These are phyloP conservation scores for Ceratocystis papillata DNA, from an alignment of 2,329 filamentous ascomycete species.

Conservation along the genomic window DNA sequence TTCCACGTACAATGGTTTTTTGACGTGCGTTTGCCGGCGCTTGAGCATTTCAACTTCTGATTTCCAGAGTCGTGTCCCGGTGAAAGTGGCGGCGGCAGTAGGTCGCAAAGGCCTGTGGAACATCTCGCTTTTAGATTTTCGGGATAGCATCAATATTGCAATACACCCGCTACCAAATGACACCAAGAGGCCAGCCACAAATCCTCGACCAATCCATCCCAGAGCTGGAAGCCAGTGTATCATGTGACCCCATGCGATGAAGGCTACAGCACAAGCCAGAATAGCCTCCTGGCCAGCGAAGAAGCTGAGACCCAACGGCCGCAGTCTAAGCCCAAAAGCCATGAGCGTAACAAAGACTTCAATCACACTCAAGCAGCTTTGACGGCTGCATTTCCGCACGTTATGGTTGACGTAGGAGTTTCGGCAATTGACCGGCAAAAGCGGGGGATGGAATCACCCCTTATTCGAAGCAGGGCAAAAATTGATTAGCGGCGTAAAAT, in stretches of 20 bases:
- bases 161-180: slow-evolving; percentile 46
- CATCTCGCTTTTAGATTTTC: slow-evolving; percentile 34
- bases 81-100: slow-evolving; percentile 46
- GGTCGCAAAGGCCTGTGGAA: slow-evolving; percentile 35
- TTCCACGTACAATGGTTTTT: slow-evolving; percentile 59
- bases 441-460: neutral
- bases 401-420: neutral
- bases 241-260: slow-evolving; percentile 80
- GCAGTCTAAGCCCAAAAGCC: slow-evolving; percentile 4
- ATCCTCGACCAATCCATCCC: slow-evolving; percentile 76
- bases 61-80: slow-evolving; percentile 54
- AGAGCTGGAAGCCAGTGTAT: slow-evolving; percentile 73
- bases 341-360: slow-evolving; percentile 4
- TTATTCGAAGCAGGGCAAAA: neutral
- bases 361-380: neutral
- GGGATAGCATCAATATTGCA: slow-evolving; percentile 52
- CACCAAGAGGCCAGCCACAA: slow-evolving; percentile 56
- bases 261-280: slow-evolving; percentile 55
- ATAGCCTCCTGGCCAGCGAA: slow-evolving; percentile 62
- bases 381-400: slow-evolving; percentile 17
- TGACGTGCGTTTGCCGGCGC: slow-evolving; percentile 54
- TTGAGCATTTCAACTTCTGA: slow-evolving; percentile 57
- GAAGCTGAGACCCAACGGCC: slow-evolving; percentile 45
- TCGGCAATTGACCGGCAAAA: slow-evolving; percentile 5
- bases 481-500: neutral